Conservation (phyloP, 495 filamentous ascomycete genomes). For the Penicillium antarcticum region DNA sequence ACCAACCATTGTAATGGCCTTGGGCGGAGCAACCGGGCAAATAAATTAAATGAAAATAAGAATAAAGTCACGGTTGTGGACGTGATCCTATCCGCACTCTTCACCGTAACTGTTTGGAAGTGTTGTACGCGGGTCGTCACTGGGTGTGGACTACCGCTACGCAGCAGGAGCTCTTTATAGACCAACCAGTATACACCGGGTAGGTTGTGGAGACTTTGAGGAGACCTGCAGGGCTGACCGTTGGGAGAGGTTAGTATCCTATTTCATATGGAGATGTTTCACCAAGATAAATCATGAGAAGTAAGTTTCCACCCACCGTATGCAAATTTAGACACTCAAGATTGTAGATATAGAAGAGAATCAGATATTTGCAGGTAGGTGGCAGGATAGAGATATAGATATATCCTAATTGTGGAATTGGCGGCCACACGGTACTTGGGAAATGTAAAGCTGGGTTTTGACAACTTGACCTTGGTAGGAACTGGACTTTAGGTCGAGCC, state of each 20-base stretch:
- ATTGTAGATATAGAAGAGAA: too few relatives aligned
- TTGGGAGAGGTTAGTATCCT: constrained; percentile 11
- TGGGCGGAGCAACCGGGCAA: not conserved
- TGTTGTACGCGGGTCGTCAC: constrained; percentile 31
- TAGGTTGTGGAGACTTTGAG: constrained; percentile 14
- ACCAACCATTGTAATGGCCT: constrained; percentile 11
- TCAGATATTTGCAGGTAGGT: too few relatives aligned
- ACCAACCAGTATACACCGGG: constrained; percentile 16
- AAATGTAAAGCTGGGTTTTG: not conserved
- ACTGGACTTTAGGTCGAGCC: constrained; percentile 6
- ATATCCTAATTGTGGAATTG: too few relatives aligned
- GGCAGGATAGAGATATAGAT: too few relatives aligned
- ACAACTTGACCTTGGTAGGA: not conserved
- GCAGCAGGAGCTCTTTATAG: constrained; percentile 10
- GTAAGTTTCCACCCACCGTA: constrained; percentile 11
- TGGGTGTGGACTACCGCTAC: constrained; percentile 23
- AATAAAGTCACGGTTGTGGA: not conserved
- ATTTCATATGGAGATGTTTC: constrained; percentile 29
- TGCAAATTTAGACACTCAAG: not conserved
- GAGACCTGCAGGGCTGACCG: constrained; percentile 28
- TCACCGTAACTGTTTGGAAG: constrained; percentile 23
- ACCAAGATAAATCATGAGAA: constrained; percentile 3
- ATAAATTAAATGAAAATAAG: not conserved
- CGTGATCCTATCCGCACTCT: not conserved
- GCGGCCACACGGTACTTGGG: too few relatives aligned